Conservation (phyloP, 148 eudicot genomes). For the Hydrangea macrophylla region DNA sequence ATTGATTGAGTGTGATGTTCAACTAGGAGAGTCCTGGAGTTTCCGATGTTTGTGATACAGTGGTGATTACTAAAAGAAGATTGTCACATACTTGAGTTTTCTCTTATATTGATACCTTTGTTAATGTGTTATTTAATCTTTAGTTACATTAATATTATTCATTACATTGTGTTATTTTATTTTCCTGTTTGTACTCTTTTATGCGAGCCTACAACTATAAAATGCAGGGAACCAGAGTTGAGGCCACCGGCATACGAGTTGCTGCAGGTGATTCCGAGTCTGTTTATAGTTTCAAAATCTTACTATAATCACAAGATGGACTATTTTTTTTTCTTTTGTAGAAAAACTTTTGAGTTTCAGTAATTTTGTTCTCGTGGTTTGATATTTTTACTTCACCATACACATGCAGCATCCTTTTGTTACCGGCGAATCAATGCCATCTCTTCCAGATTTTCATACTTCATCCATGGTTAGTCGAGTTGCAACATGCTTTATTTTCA, state of each 20-base stretch:
- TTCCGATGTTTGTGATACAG: neutral
- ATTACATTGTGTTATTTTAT: conserved; percentile 1
- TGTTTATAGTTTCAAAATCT: neutral
- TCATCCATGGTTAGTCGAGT: conserved; percentile 31
- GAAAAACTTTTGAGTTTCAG: neutral
- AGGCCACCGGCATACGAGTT: conserved; percentile 32
- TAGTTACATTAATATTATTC: neutral
- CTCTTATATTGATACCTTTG: neutral
- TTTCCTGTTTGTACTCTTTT: neutral
- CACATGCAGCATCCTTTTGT: conserved; percentile 51
- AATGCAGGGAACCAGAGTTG: conserved; percentile 41
- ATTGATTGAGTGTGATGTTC: neutral
- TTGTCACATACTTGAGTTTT: neutral
- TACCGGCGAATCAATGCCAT: conserved; percentile 32
- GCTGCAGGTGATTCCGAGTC: conserved; percentile 34
- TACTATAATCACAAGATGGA: neutral
- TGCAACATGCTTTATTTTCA: neutral
- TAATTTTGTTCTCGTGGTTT: neutral
- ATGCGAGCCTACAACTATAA: neutral
- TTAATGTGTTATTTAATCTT: neutral
- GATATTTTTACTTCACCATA: conserved; percentile 7
- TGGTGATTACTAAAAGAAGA: neutral
- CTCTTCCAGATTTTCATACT: conserved; percentile 15
- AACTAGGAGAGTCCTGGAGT: neutral
- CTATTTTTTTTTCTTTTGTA: neutral